A percentile compares a stretch with the other conserved stretches of the same genome.
Conservation (phyloP, 2,329 filamentous ascomycete genomes). For the Ascochyta rabiei region DNA sequence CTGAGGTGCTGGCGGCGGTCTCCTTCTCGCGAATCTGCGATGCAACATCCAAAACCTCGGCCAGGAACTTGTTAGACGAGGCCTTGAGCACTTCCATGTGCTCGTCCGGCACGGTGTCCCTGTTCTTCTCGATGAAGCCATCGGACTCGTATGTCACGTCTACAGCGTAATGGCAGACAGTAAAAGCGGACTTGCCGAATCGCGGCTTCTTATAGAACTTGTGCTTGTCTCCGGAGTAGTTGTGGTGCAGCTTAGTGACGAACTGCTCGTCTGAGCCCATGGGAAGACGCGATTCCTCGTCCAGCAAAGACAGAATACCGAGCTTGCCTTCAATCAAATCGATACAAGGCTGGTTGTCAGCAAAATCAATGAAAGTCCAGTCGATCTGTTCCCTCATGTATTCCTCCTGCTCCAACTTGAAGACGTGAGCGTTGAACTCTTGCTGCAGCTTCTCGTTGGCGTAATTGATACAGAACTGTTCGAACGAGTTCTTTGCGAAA, state of each 20-base stretch:
- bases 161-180: slow-evolving; percentile 96
- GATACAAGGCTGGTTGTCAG: slow-evolving; percentile 98
- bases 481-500: slow-evolving; percentile 99
- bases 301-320: slow-evolving; percentile 87
- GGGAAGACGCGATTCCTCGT: slow-evolving; percentile 94
- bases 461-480: slow-evolving; percentile 99
- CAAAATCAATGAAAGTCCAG: slow-evolving; percentile 99
- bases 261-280: slow-evolving; percentile 99
- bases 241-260: slow-evolving; percentile 92
- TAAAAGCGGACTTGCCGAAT: slow-evolving; percentile 97
- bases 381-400: slow-evolving; percentile 96
- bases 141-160: slow-evolving; percentile 99
- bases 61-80: slow-evolving; percentile 84
- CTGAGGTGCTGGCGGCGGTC: slow-evolving; percentile 63
- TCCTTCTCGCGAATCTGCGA: slow-evolving; percentile 91
- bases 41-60: slow-evolving; percentile 82
- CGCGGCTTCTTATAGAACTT: slow-evolving; percentile 98
- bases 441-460: slow-evolving; percentile 99
- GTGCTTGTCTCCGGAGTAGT: slow-evolving; percentile 88
- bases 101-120: slow-evolving; percentile 97
- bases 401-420: slow-evolving; percentile 98
- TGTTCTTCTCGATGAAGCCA: slow-evolving; percentile 99
- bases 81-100: slow-evolving; percentile 91
- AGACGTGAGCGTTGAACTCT: slow-evolving; percentile 99
- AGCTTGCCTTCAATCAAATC: slow-evolving; percentile 97